Conservation (phyloP, 495 filamentous ascomycete genomes). For the Amorphotheca resinae region DNA sequence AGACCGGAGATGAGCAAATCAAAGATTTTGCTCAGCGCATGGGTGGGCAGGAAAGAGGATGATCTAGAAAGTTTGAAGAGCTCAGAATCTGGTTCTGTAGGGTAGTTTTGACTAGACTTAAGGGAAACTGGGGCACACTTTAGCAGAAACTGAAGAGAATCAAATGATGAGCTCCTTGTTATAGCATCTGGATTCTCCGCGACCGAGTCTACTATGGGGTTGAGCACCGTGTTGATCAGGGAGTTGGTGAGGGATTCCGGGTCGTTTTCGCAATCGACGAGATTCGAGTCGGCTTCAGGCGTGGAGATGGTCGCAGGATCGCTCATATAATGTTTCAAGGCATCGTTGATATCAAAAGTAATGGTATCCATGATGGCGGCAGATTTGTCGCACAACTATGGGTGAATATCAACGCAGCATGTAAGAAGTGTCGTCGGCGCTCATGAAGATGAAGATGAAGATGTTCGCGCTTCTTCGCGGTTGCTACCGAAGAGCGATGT, state of each 20-base stretch:
- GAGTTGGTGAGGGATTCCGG: constrained; percentile 69
- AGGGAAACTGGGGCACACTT: constrained; percentile 75
- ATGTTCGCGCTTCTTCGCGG: constrained; percentile 10
- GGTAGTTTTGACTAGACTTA: constrained; percentile 27
- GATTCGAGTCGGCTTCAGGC: constrained; percentile 71
- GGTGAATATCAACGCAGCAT: constrained; percentile 11
- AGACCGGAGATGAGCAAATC: constrained; percentile 87
- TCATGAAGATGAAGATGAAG: constrained; percentile 3
- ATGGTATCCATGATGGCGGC: constrained; percentile 52
- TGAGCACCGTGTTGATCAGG: constrained; percentile 72
- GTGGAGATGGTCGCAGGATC: constrained; percentile 74
- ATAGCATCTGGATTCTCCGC: constrained; percentile 86
- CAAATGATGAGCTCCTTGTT: constrained; percentile 61
- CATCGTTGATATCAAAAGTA: constrained; percentile 89
- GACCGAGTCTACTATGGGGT: constrained; percentile 87
- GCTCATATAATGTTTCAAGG: constrained; percentile 89
- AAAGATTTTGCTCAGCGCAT: constrained; percentile 81
- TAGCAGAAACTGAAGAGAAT: constrained; percentile 87
- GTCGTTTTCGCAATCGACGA: constrained; percentile 86
- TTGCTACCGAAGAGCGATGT: background rate
- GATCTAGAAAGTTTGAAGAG: constrained; percentile 64
- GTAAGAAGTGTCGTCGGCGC: constrained; percentile 3
- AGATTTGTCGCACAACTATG: constrained; percentile 3
- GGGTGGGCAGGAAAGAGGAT: constrained; percentile 63
- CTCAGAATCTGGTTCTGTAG: constrained; percentile 24